Evolutionary conservation across 257 asterid species (phyloP).

Genomic region (Mitragyna speciosa): DNA sequence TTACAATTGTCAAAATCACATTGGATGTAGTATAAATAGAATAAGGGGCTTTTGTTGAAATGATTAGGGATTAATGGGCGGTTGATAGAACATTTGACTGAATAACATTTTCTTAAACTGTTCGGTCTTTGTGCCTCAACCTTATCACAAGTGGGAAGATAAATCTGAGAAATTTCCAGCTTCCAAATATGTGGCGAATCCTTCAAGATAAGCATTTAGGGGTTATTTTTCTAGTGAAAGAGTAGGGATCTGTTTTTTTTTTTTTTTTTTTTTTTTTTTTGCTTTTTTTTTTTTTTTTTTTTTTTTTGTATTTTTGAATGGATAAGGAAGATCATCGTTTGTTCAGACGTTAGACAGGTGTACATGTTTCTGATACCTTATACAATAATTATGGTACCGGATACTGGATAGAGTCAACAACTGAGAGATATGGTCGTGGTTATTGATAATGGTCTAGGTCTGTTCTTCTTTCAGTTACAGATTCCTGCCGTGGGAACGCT

Average conservation of each 20-base stretch:
- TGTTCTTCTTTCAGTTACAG: not conserved
- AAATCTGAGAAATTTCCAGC: not conserved
- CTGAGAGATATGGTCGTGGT: not conserved
- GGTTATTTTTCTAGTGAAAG: not conserved
- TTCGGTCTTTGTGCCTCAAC: not conserved
- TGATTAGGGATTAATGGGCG: no score
- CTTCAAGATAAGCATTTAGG: not conserved
- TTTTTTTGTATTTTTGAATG: not conserved
- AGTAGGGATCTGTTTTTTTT: not conserved
- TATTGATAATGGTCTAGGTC: not conserved
- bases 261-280: not conserved
- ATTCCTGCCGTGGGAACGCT: no score
- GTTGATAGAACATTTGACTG: no score
- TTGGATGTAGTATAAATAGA: no score
- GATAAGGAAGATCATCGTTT: not conserved
- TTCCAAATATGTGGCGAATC: conserved; percentile 3
- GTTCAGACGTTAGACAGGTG: no score
- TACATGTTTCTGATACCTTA: no score
- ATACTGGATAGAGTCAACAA: no score
- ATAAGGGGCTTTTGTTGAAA: no score
- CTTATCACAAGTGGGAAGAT: not conserved
- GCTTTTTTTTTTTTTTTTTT: not conserved
- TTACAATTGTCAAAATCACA: no score
- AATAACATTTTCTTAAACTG: not conserved
- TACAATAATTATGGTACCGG: no score